These are phyloP conservation scores for Orobanche coerulescens DNA, from an alignment of 257 asterid species.

Conservation along the genomic window DNA sequence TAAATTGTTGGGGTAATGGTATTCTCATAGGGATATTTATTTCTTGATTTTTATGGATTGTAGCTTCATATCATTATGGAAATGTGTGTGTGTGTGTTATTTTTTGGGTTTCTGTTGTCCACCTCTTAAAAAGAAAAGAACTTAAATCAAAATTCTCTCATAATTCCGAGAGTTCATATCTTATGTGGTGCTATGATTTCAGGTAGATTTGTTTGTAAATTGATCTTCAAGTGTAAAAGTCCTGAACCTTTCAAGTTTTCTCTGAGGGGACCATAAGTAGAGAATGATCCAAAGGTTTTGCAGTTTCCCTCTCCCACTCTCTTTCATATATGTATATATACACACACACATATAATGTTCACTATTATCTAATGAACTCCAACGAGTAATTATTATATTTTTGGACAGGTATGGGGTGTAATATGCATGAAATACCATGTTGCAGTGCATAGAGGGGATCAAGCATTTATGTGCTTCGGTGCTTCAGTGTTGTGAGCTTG, in stretches of 20 bases:
- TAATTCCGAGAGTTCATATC: constrained; percentile 5
- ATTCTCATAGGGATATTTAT: no score
- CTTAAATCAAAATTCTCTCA: neutral
- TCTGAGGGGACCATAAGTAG: constrained; percentile 31
- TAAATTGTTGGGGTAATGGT: no score
- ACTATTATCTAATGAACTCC: neutral
- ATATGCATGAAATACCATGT: constrained; percentile 62
- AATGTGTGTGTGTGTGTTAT: no score
- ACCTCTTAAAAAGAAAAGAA: neutral
- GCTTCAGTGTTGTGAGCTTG: constrained; percentile 86
- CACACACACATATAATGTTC: neutral
- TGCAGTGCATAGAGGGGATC: constrained; percentile 87
- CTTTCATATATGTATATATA: neutral
- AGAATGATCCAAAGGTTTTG: constrained; percentile 80
- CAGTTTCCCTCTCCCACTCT: constrained; percentile 1
- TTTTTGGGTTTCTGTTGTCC: neutral
- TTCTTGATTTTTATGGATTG: no score
- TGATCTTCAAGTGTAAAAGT: constrained; percentile 16
- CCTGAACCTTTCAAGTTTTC: constrained; percentile 7
- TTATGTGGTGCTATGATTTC: constrained; percentile 7
- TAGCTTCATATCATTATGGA: no score
- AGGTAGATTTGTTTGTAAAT: neutral
- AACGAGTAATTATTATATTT: neutral
- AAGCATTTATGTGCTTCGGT: constrained; percentile 82
- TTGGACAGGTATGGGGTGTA: constrained; percentile 77